Percentiles rank a stretch among this genome's conserved stretches.
Conservation (phyloP, 1,139 yeast species). For the Pneumocystis wakefieldiae region DNA sequence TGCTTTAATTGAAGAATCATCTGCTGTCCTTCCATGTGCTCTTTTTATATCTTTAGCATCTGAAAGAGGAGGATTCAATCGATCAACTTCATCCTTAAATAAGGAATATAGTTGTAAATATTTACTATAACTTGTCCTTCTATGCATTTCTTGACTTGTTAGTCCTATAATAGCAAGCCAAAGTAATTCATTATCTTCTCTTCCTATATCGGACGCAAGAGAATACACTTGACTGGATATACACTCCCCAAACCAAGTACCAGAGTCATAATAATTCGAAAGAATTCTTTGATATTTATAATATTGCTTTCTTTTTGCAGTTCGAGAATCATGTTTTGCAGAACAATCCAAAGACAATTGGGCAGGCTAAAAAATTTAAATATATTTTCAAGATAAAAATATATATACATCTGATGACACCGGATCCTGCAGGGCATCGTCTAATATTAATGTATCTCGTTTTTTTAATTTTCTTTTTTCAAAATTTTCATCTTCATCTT, state of each 20-base stretch:
- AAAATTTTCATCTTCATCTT: neutral
- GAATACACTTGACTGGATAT: conserved; percentile 70
- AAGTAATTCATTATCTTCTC: conserved; percentile 49
- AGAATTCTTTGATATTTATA: conserved; percentile 39
- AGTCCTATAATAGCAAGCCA: conserved; percentile 90
- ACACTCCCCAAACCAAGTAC: conserved; percentile 64
- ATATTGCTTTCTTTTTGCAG: conserved; percentile 11
- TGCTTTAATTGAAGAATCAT: conserved; percentile 46
- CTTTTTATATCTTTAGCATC: conserved; percentile 25
- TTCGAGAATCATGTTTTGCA: neutral
- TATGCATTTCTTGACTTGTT: conserved; percentile 58
- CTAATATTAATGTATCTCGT: neutral
- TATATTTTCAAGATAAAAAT: neutral
- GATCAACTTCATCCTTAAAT: conserved; percentile 65
- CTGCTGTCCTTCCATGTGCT: conserved; percentile 25
- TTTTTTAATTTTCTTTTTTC: neutral
- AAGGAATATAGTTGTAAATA: conserved; percentile 61
- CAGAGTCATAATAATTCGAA: conserved; percentile 64
- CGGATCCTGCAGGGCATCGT: neutral
- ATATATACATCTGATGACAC: neutral
- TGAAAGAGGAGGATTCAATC: conserved; percentile 36
- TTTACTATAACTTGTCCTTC: conserved; percentile 42
- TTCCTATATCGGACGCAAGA: conserved; percentile 63
- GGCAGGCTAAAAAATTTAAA: neutral
- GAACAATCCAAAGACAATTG: neutral